A percentile compares a stretch with the other conserved stretches of the same genome.
Evolutionary conservation across 2,329 filamentous ascomycete species (phyloP).

Genomic region (Elsinoe fawcettii): DNA sequence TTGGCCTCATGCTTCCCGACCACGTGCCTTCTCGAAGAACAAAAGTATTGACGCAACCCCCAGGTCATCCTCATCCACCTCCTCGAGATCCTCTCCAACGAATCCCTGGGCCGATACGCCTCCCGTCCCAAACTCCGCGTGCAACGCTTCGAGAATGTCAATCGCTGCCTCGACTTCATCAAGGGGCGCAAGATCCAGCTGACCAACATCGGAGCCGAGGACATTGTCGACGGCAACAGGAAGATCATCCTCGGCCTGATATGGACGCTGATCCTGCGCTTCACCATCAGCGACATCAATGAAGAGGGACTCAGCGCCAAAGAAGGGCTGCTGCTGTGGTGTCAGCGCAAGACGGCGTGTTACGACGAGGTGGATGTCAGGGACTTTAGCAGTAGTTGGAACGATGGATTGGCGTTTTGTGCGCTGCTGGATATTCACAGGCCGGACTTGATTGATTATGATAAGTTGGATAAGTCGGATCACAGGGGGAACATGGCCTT

Average conservation of each 20-base stretch:
- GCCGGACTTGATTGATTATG: constrained; percentile 94
- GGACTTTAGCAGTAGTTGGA: constrained; percentile 95
- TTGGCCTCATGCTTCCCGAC: not conserved
- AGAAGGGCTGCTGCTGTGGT: constrained; percentile 91
- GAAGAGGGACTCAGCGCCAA: constrained; percentile 96
- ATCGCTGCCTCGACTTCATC: constrained; percentile 89
- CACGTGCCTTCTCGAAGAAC: not conserved
- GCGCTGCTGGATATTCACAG: constrained; percentile 93
- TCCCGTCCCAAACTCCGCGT: constrained; percentile 93
- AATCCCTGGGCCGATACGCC: constrained; percentile 93
- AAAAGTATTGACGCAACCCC: not conserved
- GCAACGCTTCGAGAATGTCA: constrained; percentile 96
- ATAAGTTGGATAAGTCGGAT: constrained; percentile 85
- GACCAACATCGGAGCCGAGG: constrained; percentile 97
- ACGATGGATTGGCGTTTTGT: constrained; percentile 93
- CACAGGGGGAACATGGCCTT: constrained; percentile 96
- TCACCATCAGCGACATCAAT: constrained; percentile 98
- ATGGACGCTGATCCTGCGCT: constrained; percentile 95
- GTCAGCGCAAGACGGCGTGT: constrained; percentile 95
- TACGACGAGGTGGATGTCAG: constrained; percentile 94
- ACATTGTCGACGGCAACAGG: constrained; percentile 93
- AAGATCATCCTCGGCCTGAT: constrained; percentile 97
- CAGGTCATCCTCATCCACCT: constrained; percentile 93
- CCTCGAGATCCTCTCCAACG: constrained; percentile 88
- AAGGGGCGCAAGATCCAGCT: constrained; percentile 85